phyloP scores from a whole-genome alignment of 2,329 filamentous ascomycete genomes.

The Lecanosticta acicola region DNA sequence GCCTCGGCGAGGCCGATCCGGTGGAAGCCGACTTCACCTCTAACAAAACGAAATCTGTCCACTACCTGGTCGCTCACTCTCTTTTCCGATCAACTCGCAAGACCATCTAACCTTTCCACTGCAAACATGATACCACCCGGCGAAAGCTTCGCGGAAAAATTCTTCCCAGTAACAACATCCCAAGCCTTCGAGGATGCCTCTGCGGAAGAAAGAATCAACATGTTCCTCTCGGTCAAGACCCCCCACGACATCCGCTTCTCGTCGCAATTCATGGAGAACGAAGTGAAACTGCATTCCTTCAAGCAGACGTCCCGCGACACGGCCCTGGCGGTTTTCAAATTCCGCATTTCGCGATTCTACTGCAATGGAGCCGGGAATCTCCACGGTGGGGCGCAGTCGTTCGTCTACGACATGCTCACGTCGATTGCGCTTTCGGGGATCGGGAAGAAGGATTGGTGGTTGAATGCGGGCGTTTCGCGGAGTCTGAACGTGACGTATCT shows the following conservation, averaged over 20 bases:
- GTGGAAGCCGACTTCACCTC: not conserved
- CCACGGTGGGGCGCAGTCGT: slow-evolving; percentile 50
- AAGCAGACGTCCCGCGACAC: slow-evolving; percentile 33
- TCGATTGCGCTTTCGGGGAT: slow-evolving; percentile 32
- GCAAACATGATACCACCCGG: slow-evolving; percentile 13
- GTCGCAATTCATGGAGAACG: slow-evolving; percentile 19
- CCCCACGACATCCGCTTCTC: slow-evolving; percentile 16
- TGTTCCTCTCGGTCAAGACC: slow-evolving; percentile 13
- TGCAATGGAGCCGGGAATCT: slow-evolving; percentile 46
- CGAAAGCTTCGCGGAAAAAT: slow-evolving; percentile 8
- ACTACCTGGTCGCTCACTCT: not conserved
- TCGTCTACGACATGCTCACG: slow-evolving; percentile 50
- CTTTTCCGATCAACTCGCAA: not conserved
- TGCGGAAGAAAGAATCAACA: slow-evolving; percentile 23
- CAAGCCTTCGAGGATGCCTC: slow-evolving; percentile 15
- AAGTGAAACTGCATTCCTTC: slow-evolving; percentile 28
- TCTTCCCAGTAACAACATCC: slow-evolving; percentile 2
- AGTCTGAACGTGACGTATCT: slow-evolving; percentile 44
- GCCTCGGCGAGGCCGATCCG: too few relatives aligned
- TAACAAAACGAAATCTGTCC: not conserved
- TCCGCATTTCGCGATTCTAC: slow-evolving; percentile 41
- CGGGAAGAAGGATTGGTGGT: slow-evolving; percentile 35
- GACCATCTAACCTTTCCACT: not conserved
- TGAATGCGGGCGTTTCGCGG: slow-evolving; percentile 40
- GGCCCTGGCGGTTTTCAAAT: slow-evolving; percentile 39